Percentiles rank a stretch among this genome's conserved stretches.
phyloP scores from a whole-genome alignment of 208 protist species.

The Trypanosomatidae sp. region DNA sequence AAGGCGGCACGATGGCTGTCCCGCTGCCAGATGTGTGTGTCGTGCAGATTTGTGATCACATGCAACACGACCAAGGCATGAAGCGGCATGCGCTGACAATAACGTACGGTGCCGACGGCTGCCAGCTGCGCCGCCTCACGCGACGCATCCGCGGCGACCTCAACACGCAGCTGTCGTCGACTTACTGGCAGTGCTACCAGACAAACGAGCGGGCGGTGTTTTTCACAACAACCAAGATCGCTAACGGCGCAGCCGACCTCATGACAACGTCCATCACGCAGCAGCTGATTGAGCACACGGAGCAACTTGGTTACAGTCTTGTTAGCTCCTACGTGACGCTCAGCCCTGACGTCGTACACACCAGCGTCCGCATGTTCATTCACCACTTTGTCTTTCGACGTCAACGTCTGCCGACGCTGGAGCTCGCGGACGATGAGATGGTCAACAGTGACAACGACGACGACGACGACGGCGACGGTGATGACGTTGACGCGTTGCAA shows the following conservation, averaged over 20 bases:
- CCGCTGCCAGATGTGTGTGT: conserved; percentile 66
- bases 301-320: conserved; percentile 66
- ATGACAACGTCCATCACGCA: conserved; percentile 77
- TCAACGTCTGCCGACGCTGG: conserved; percentile 22
- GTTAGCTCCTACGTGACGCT: conserved; percentile 67
- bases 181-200: conserved; percentile 85
- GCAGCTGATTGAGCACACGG: conserved; percentile 71
- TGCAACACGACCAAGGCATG: conserved; percentile 80
- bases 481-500: too few species aligned
- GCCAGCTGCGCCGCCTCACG: conserved; percentile 53
- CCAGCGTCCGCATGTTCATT: conserved; percentile 76
- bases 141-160: conserved; percentile 60
- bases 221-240: conserved; percentile 78
- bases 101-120: conserved; percentile 76
- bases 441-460: neutral
- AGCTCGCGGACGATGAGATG: conserved; percentile 21
- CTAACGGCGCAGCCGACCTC: conserved; percentile 73
- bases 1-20: conserved; percentile 2
- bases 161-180: conserved; percentile 62
- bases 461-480: too few species aligned
- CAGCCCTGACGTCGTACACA: conserved; percentile 75
- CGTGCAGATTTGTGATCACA: conserved; percentile 75
- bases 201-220: conserved; percentile 77
- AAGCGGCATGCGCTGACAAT: conserved; percentile 83
- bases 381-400: conserved; percentile 81